These are phyloP conservation scores for Russula emetica DNA, from an alignment of 768 basidiomycete genomes.

Conservation along the genomic window DNA sequence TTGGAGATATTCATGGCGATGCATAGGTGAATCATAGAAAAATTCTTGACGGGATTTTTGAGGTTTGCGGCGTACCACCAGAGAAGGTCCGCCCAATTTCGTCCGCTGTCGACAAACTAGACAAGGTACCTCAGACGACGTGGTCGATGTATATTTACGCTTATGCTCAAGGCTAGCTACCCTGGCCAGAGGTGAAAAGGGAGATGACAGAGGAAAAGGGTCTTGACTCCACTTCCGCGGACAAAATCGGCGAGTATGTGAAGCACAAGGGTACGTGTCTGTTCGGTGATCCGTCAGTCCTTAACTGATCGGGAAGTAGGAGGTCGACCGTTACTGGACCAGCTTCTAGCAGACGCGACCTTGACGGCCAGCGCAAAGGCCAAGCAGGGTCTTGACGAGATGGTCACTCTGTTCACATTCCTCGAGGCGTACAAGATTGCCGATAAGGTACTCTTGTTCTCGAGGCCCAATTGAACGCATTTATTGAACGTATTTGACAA, in stretches of 20 bases:
- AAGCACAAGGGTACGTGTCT: constrained; percentile 75
- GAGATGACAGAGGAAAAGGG: constrained; percentile 98
- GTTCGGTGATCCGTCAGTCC: background rate
- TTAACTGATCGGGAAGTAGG: constrained; percentile 42
- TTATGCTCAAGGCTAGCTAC: constrained; percentile 39
- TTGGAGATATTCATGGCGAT: background rate
- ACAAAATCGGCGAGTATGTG: constrained; percentile 96
- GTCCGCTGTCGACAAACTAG: constrained; percentile 96
- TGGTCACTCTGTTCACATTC: constrained; percentile 78
- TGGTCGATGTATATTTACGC: background rate
- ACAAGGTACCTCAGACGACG: constrained; percentile 58
- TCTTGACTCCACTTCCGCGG: constrained; percentile 71
- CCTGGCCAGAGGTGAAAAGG: constrained; percentile 89
- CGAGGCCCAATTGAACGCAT: background rate
- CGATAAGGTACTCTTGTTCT: constrained; percentile 54
- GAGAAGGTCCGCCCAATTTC: constrained; percentile 91
- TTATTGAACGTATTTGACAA: background rate
- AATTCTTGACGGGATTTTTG: constrained; percentile 94
- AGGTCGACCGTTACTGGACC: constrained; percentile 69
- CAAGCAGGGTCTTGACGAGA: constrained; percentile 79
- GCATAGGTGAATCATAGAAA: constrained; percentile 89
- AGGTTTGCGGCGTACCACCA: constrained; percentile 87
- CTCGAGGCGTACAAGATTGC: constrained; percentile 76
- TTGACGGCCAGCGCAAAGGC: constrained; percentile 71
- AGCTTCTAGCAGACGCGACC: constrained; percentile 56